These are phyloP conservation scores for Thuidium tamariscinum DNA, from an alignment of 225 moss, liverwort and hornwort species.

Conservation along the genomic window DNA sequence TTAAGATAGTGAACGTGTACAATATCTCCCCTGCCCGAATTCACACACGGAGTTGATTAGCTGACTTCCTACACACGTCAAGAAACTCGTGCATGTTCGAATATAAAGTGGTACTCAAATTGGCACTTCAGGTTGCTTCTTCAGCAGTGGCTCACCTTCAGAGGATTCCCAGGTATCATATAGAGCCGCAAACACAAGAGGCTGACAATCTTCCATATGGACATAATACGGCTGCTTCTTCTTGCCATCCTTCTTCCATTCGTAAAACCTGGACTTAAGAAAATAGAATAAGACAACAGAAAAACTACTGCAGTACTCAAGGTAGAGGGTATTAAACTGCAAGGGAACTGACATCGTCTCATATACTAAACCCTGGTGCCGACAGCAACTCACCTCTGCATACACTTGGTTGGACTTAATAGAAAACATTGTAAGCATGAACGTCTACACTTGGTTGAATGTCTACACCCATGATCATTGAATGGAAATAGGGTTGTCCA, in stretches of 20 bases:
- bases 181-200: slow-evolving; percentile 78
- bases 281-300: neutral
- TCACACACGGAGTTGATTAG: neutral
- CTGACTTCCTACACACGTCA: neutral
- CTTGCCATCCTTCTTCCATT: slow-evolving; percentile 96
- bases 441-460: neutral
- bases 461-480: neutral
- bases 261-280: slow-evolving; percentile 62
- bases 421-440: neutral
- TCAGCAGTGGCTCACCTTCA: slow-evolving; percentile 43
- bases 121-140: neutral
- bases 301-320: neutral
- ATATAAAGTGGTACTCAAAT: neutral
- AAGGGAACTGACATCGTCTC: neutral
- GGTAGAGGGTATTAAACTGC: neutral
- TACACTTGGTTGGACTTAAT: neutral
- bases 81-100: neutral
- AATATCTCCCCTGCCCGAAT: slow-evolving; percentile 38
- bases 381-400: neutral
- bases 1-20: slow-evolving; percentile 79
- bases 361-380: neutral
- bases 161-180: slow-evolving; percentile 88
- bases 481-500: neutral
- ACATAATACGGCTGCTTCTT: slow-evolving; percentile 94
- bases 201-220: slow-evolving; percentile 61